Percentiles rank a stretch among this genome's conserved stretches.
Conservation (phyloP, 805 yeast genomes). For the Saccharomycopsis capsularis region DNA sequence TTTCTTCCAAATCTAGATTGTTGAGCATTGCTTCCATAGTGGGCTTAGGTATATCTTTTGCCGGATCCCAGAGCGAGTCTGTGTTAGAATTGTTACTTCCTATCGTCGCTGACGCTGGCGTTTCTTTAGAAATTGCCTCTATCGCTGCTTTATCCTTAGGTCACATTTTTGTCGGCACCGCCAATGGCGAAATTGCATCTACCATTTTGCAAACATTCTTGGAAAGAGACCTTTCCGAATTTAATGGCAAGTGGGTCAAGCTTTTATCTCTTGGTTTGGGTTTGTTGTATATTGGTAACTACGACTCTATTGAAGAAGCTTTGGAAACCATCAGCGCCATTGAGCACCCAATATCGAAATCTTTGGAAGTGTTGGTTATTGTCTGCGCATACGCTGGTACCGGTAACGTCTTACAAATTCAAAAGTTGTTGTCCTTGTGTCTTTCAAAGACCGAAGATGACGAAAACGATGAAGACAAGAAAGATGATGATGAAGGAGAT, state of each 20-base stretch:
- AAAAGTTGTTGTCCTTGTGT: slow-evolving; percentile 61
- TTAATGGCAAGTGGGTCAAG: slow-evolving; percentile 79
- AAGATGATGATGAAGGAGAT: slow-evolving; percentile 29
- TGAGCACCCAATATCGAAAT: slow-evolving; percentile 87
- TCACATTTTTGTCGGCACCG: slow-evolving; percentile 91
- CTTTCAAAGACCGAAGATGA: slow-evolving; percentile 31
- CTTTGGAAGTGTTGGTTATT: slow-evolving; percentile 81
- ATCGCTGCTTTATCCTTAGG: slow-evolving; percentile 90
- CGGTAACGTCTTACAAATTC: slow-evolving; percentile 93
- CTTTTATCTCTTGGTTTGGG: slow-evolving; percentile 92
- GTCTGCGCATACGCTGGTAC: slow-evolving; percentile 96
- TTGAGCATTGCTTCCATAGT: slow-evolving; percentile 76
- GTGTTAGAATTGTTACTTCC: slow-evolving; percentile 73
- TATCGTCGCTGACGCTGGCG: slow-evolving; percentile 67
- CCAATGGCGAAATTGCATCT: slow-evolving; percentile 91
- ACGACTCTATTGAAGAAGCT: slow-evolving; percentile 90
- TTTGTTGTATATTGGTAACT: slow-evolving; percentile 84
- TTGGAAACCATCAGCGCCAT: slow-evolving; percentile 90
- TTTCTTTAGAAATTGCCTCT: slow-evolving; percentile 71
- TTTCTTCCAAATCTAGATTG: slow-evolving; percentile 52
- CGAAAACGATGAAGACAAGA: slow-evolving; percentile 37
- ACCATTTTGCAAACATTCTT: slow-evolving; percentile 82
- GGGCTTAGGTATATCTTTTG: slow-evolving; percentile 91
- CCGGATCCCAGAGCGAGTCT: slow-evolving; percentile 87
- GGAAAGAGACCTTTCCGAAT: slow-evolving; percentile 73